phyloP scores from a whole-genome alignment of 208 protist species.

The Wallacemonas collosoma region DNA sequence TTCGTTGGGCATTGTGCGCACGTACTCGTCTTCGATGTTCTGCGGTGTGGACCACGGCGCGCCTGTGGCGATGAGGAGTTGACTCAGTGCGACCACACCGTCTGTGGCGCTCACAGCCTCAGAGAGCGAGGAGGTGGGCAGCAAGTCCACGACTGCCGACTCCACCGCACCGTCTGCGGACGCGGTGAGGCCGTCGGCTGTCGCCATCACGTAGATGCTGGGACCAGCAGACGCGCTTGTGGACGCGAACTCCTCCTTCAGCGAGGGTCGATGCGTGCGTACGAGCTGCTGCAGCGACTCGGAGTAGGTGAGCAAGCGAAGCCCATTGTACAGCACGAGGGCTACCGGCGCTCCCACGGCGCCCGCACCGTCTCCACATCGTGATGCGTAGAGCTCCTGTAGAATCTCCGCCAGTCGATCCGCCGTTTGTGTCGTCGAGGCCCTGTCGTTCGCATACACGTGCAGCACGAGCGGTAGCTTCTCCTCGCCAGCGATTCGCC shows the following conservation, averaged over 20 bases:
- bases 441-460: constrained; percentile 34
- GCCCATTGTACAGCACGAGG: constrained; percentile 68
- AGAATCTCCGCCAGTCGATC: constrained; percentile 65
- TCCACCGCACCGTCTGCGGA: constrained; percentile 1
- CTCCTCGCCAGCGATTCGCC: constrained; percentile 43
- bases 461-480: constrained; percentile 66
- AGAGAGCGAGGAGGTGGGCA: not conserved
- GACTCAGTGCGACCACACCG: constrained; percentile 31
- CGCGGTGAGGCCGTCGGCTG: constrained; percentile 53
- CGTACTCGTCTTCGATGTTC: constrained; percentile 66
- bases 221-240: constrained; percentile 2
- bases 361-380: not conserved
- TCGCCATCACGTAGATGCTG: constrained; percentile 54
- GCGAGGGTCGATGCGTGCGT: constrained; percentile 25
- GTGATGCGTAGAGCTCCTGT: constrained; percentile 37
- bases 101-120: not conserved
- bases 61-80: constrained; percentile 67
- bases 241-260: not conserved
- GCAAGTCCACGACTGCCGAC: constrained; percentile 14
- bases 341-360: constrained; percentile 26
- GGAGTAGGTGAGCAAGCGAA: constrained; percentile 44
- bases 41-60: constrained; percentile 77
- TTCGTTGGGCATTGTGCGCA: constrained; percentile 75
- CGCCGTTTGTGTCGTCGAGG: constrained; percentile 33
- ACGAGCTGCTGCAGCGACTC: constrained; percentile 55